These are phyloP conservation scores for Tilletia setariae DNA, from an alignment of 1,284 basidiomycete genomes.

Conservation along the genomic window DNA sequence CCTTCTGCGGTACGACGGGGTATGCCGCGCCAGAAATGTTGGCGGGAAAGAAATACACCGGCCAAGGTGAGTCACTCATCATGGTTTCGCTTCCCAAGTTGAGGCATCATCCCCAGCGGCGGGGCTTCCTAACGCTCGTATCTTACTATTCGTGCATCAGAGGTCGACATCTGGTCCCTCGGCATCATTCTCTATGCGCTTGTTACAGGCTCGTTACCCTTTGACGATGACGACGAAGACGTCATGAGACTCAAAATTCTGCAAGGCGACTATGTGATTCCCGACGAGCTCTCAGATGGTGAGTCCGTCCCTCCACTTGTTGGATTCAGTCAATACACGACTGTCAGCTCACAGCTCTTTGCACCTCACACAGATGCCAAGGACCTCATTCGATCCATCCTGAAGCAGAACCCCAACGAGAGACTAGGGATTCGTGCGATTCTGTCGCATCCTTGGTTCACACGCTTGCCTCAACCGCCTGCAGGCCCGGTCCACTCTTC, in stretches of 20 bases:
- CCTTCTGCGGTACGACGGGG: slow-evolving; percentile 93
- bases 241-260: slow-evolving; percentile 85
- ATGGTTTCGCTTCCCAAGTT: slow-evolving; percentile 30
- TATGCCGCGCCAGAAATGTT: slow-evolving; percentile 95
- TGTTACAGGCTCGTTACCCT: slow-evolving; percentile 88
- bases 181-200: slow-evolving; percentile 93
- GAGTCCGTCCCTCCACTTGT: slow-evolving; percentile 24
- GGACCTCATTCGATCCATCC: slow-evolving; percentile 71
- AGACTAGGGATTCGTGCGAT: slow-evolving; percentile 81
- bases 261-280: slow-evolving; percentile 82
- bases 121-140: no score
- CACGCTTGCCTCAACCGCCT: slow-evolving; percentile 18
- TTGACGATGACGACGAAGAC: slow-evolving; percentile 91
- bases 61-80: slow-evolving; percentile 65
- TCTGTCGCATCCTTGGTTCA: slow-evolving; percentile 85
- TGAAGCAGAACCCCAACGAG: slow-evolving; percentile 73
- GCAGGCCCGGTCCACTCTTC: background rate
- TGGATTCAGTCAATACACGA: background rate
- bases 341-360: background rate
- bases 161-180: slow-evolving; percentile 96
- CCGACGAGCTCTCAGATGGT: slow-evolving; percentile 73
- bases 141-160: no score
- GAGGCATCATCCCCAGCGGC: no score
- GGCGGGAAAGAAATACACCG: slow-evolving; percentile 79
- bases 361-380: slow-evolving; percentile 66